A percentile compares a stretch with the other conserved stretches of the same genome.
These are phyloP conservation scores for Epichloe scottii DNA, from an alignment of 2,329 filamentous ascomycete genomes.

Conservation along the genomic window DNA sequence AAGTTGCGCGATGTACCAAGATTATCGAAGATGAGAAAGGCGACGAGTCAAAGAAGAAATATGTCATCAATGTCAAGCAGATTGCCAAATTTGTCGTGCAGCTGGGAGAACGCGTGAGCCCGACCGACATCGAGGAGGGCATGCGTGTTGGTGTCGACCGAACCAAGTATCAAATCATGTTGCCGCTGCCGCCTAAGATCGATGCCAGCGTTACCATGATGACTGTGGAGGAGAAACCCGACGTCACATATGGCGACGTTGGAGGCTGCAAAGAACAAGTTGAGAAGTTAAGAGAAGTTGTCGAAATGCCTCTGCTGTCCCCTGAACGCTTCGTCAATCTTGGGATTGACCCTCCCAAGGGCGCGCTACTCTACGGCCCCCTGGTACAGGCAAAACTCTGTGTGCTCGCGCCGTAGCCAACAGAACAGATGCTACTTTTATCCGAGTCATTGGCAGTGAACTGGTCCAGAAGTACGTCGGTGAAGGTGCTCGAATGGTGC, in stretches of 20 bases:
- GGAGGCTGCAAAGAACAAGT: slow-evolving; percentile 99
- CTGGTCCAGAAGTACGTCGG: slow-evolving; percentile 98
- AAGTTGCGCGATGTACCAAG: slow-evolving; percentile 97
- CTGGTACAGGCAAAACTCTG: slow-evolving; percentile 97
- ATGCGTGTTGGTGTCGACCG: slow-evolving; percentile 98
- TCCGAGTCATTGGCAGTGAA: slow-evolving; percentile 95
- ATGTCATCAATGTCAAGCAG: slow-evolving; percentile 99
- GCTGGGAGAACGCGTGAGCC: slow-evolving; percentile 89
- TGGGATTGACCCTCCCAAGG: slow-evolving; percentile 98
- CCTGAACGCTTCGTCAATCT: slow-evolving; percentile 96
- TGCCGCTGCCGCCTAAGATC: slow-evolving; percentile 94
- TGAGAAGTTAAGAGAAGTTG: slow-evolving; percentile 95
- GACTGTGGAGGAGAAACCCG: slow-evolving; percentile 99
- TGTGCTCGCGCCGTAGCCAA: slow-evolving; percentile 96
- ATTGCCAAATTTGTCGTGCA: slow-evolving; percentile 99
- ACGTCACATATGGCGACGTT: slow-evolving; percentile 97
- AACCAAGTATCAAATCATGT: slow-evolving; percentile 98
- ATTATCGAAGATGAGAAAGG: slow-evolving; percentile 91
- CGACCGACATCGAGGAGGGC: slow-evolving; percentile 97
- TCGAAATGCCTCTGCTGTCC: slow-evolving; percentile 94
- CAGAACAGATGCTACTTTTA: slow-evolving; percentile 95
- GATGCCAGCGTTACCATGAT: slow-evolving; percentile 99
- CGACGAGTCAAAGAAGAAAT: slow-evolving; percentile 98
- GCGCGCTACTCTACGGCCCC: slow-evolving; percentile 93
- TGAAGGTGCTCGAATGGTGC: slow-evolving; percentile 95